Evolutionary conservation across 2,329 filamentous ascomycete species (phyloP), one percentile per base, ranked within the genome.

Genomic region (Trichoderma koningiopsis): DNA sequence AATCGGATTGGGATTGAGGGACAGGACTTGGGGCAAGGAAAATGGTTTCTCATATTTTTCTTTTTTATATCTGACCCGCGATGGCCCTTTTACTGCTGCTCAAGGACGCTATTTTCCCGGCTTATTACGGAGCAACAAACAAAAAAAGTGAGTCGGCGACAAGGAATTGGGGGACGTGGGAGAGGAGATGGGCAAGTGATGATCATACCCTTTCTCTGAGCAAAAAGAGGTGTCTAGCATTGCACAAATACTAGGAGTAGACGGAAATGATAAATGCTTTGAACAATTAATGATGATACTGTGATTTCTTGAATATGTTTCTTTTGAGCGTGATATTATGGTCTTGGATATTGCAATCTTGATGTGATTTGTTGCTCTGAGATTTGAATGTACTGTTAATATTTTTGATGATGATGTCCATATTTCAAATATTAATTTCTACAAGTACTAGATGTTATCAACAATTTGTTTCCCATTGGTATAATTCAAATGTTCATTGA

Each of bases 191-290:
- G 70, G 69, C 61, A 68, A 49, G 70, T 55, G 65, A 71, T 67
- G 70, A 70, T 73, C 74, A 73, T 76, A 73, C 76, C 73, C 76
- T 66, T 67, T 43, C 65, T 70, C 63, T 74, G 72, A 72, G 73
- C 67, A 73, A 68, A 73, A 73, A 70, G 74, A 74, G 74, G 74
- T 75, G 75, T 76, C 74, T 77, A 74, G 77, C 75, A 78, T 77
- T 78, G 64, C 76, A 75, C 77, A 75, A 74, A 72, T 75, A 62
- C 65, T 70, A 76, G 77, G 77, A 78, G 76, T 79, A 78, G 77
- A 78, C 77, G 77, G 75, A 79, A 43, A 76, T 76, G 73, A 72
- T 75, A 75, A 73, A 70, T 77, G 74, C 75, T 76, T 77, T 76
- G 67, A 66, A 68, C 61, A 70, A 70, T 70, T 58, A 59, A 70